Evolutionary conservation across 306 rosid species (phyloP).

Genomic region (Macrotyloma uniflorum): DNA sequence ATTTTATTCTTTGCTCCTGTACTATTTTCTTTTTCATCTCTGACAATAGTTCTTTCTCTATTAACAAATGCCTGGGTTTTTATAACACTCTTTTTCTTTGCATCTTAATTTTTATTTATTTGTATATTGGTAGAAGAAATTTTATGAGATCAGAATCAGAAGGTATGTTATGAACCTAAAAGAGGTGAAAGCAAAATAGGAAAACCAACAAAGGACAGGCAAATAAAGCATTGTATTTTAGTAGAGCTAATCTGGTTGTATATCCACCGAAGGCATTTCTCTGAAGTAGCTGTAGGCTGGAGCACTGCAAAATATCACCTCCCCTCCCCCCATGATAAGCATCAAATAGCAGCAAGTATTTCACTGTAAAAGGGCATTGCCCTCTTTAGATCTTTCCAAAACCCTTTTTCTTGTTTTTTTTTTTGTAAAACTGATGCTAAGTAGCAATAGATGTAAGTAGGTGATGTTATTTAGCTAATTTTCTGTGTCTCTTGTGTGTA

Average conservation of each 20-base stretch:
- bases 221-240: neutral
- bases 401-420: neutral
- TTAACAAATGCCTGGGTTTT: neutral
- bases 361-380: neutral
- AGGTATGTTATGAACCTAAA: neutral
- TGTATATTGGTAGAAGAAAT: neutral
- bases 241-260: neutral
- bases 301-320: neutral
- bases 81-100: neutral
- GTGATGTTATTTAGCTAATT: neutral
- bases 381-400: constrained; percentile 17
- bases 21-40: neutral
- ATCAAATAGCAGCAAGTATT: constrained; percentile 17
- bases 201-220: neutral
- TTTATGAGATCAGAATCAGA: constrained; percentile 2
- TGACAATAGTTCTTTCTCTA: neutral
- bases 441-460: constrained; percentile 9
- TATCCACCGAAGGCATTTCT: neutral
- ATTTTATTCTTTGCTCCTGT: neutral
- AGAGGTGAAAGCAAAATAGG: neutral
- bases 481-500: neutral
- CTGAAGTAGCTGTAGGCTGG: neutral
- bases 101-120: neutral
- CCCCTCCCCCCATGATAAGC: neutral
- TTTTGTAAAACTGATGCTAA: neutral